Evolutionary conservation across 805 yeast genomes (phyloP), one percentile per base, ranked within the genome.

Genomic region (Zygosaccharomyces gambellarensis): DNA sequence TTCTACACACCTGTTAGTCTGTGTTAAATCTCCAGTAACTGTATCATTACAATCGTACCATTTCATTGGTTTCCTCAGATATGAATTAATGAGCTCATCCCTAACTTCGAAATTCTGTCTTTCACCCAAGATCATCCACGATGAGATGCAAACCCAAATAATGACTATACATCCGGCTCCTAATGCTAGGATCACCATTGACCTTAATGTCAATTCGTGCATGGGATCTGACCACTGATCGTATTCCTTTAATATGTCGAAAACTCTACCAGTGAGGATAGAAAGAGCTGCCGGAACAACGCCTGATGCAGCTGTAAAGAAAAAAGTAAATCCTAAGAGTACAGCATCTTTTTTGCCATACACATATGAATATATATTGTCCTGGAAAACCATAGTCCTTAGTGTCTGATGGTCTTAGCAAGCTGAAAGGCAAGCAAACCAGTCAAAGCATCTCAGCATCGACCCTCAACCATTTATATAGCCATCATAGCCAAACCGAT

Each of bases 101-200:
- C 96, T 71, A 0, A 84, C 81, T 42, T 83, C 69, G 8, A 70
- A 56, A 42, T 82, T 87, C 54, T 85, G 89, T 10, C 71, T 67
- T 64, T 87, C 96, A 6, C 96, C 96, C 40, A 85, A 70, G 6
- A 68, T 57, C 76, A 82, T 77, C 87, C 95, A 90, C 0, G 72
- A 57, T 1, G 75, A 61, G 6, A 85, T 73, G 3, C 84, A 80
- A 0, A 74, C 39, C 83, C 89, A 82, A 40, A 71, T 65, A 3
- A 72, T 51, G 0, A 77, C 57, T 5, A 76, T 60, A 10, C 75
- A 62, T 0, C 75, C 79, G 1, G 71, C 70, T 29, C 82, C 86
- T 2, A 79, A 56, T 0, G 73, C 66, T 38, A 76, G 57, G 9
- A 81, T 59, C 36, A 71, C 69, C 74, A 69, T 66, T 2, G 76